These are phyloP conservation scores for Arthroderma sp. DNA, from an alignment of 2,329 filamentous ascomycete species.

Conservation along the genomic window DNA sequence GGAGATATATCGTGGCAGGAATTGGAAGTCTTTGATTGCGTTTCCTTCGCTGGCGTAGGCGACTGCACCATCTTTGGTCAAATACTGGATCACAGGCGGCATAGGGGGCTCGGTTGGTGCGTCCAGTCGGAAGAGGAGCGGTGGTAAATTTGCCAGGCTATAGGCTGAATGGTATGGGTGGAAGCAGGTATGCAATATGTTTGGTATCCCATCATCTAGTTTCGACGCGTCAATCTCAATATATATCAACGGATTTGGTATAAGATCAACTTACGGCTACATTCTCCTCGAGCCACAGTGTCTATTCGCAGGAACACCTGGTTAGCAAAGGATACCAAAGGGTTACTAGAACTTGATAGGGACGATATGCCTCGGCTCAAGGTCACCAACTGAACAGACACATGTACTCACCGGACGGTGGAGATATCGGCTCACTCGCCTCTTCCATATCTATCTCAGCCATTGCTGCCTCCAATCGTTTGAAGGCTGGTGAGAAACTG, in stretches of 20 bases:
- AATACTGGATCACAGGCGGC: slow-evolving; percentile 3
- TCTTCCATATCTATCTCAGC: neutral
- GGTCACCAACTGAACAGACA: neutral
- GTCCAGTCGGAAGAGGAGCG: slow-evolving; percentile 20
- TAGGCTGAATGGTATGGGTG: slow-evolving; percentile 18
- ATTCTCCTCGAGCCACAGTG: neutral
- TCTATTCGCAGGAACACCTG: neutral
- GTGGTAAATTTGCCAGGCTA: slow-evolving; percentile 15
- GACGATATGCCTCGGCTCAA: neutral
- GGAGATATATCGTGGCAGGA: slow-evolving; percentile 23
- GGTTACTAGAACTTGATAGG: neutral
- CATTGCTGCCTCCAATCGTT: neutral
- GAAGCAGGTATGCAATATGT: slow-evolving; percentile 18
- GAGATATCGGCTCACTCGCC: neutral
- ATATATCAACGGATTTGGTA: neutral
- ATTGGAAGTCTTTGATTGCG: slow-evolving; percentile 18
- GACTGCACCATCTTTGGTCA: slow-evolving; percentile 12
- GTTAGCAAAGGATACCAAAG: neutral
- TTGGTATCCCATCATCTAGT: neutral
- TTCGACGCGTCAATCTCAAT: neutral
- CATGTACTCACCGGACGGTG: neutral
- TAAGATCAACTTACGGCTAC: neutral
- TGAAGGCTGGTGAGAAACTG: neutral
- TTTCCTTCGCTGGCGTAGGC: slow-evolving; percentile 11
- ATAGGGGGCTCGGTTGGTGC: neutral